Base-by-base conservation (phyloP, 495 filamentous ascomycete species). In the Symbiotaphrina buchneri region DNA sequence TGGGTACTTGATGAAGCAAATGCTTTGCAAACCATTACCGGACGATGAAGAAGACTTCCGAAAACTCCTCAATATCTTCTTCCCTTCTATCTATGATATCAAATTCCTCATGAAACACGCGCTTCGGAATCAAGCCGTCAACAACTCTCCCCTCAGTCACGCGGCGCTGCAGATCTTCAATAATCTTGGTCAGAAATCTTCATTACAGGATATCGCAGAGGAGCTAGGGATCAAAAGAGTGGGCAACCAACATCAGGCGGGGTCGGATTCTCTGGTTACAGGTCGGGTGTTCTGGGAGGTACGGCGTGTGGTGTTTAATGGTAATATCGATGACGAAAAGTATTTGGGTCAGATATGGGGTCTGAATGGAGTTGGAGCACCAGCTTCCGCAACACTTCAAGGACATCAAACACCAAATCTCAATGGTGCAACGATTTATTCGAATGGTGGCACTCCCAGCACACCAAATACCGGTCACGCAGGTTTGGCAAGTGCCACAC, bases 31-130 rank as follows among this genome's bases (percentile, higher is more conserved):
- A 15, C 65, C 71, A 27, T 59, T 97, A 7, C 87, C 87, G 2
- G 72, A 79, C 33, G 78, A 84, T 39, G 87, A 95, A 46, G 63
- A 66, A 25, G 72, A 83, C 30, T 97, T 92, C 48, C 75, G 83
- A 45, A 64, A 68, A 34, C 58, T 79, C 11, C 75, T 94, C 36
- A 73, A 72, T 34, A 75, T 76, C 29, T 95, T 82, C 58, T 97
- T 97, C 53, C 90, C 87, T 0, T 69, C 66, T 5, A 67, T 93
- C 0, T 91, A 85, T 49, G 87, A 97, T 43, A 84, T 95, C 46
- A 97, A 97, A 53, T 92, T 81, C 52, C 68, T 97, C 28, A 84
- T 93, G 69, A 93, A 92, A 45, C 71, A 84, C 39, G 71, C 69
- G 11, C 68, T 64, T 35, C 68, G 74, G 33, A 59, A 65, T 28